Evolutionary conservation across 164 flowering plant genomes (phyloP), one percentile per base, ranked within the genome.

Genomic region (Vitis rotundifolia): DNA sequence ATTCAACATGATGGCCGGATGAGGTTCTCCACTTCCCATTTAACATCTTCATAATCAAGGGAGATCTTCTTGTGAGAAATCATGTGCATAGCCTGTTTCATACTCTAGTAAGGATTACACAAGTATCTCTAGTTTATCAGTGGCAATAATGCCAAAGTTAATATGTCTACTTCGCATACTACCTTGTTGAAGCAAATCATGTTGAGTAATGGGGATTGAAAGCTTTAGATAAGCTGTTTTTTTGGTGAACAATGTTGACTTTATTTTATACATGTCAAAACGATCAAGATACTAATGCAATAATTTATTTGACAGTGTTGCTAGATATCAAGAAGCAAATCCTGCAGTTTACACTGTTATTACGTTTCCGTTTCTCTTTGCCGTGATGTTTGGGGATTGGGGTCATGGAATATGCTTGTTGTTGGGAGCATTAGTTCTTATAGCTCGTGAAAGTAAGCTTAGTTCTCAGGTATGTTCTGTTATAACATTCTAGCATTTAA

Each of bases 371-470:
- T 95, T 95, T 83, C 93, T 95, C 75, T 95, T 95, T 83, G 99
- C 98, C 53, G 99, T 95, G 75, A 95, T 95, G 99, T 95, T 95
- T 85, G 98, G 99, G 63, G 99, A 95, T 71, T 95, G 99, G 99
- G 99, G 99, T 71, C 99, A 95, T 83, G 99, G 99, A 67, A 84
- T 95, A 71, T 95, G 99, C 85, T 78, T 95, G 82, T 76, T 93
- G 75, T 58, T 93, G 75, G 96, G 93, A 65, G 91, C 99, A 26
- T 71, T 95, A 61, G 59, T 88, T 71, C 93, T 94, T 68, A 83
- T 94, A 67, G 89, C 88, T 55, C 87, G 88, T 50, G 98, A 95
- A 85, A 83, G 82, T 55, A 91, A 80, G 73, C 84, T 85, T 62
- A 69, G 88, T 59, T 85, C 85, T 63, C 92, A 90, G 96, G 94